Evolutionary conservation across 805 yeast genomes (phyloP).

Genomic region (Maudiozyma turicensis): DNA sequence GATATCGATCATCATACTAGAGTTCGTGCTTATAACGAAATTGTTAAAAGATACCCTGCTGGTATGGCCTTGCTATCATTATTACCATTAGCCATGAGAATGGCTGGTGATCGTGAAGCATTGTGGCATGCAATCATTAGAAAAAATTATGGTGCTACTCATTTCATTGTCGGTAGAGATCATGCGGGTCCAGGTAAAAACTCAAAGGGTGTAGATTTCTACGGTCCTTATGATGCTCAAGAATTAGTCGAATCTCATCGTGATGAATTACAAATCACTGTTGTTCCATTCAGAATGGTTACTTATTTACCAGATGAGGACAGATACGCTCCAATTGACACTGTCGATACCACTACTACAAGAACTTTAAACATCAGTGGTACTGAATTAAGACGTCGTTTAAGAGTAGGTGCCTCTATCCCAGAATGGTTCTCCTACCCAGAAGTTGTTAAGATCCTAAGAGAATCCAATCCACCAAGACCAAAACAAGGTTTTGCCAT

Average conservation of each 20-base stretch:
- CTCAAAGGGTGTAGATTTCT: slow-evolving; percentile 87
- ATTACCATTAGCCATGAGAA: slow-evolving; percentile 94
- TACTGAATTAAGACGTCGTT: slow-evolving; percentile 82
- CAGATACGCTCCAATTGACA: slow-evolving; percentile 90
- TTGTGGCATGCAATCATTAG: slow-evolving; percentile 97
- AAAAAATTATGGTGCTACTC: slow-evolving; percentile 93
- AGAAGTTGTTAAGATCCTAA: slow-evolving; percentile 82
- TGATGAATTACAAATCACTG: slow-evolving; percentile 75
- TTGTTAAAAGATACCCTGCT: slow-evolving; percentile 84
- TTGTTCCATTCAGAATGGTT: slow-evolving; percentile 95
- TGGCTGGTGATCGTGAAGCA: slow-evolving; percentile 98
- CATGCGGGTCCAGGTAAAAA: slow-evolving; percentile 93
- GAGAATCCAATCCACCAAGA: slow-evolving; percentile 92
- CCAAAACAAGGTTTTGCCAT: slow-evolving; percentile 80
- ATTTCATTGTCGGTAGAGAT: slow-evolving; percentile 95
- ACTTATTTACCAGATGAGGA: slow-evolving; percentile 93
- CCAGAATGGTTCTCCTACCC: slow-evolving; percentile 98
- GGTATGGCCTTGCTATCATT: slow-evolving; percentile 87
- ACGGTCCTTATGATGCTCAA: slow-evolving; percentile 97
- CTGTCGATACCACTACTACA: slow-evolving; percentile 60
- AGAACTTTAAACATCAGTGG: slow-evolving; percentile 89
- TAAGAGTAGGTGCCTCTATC: slow-evolving; percentile 76
- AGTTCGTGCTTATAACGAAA: slow-evolving; percentile 88
- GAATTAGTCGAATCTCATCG: slow-evolving; percentile 67
- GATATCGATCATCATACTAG: slow-evolving; percentile 97